phyloP scores from a whole-genome alignment of 257 asterid genomes.

The Fraxinus anomala region DNA sequence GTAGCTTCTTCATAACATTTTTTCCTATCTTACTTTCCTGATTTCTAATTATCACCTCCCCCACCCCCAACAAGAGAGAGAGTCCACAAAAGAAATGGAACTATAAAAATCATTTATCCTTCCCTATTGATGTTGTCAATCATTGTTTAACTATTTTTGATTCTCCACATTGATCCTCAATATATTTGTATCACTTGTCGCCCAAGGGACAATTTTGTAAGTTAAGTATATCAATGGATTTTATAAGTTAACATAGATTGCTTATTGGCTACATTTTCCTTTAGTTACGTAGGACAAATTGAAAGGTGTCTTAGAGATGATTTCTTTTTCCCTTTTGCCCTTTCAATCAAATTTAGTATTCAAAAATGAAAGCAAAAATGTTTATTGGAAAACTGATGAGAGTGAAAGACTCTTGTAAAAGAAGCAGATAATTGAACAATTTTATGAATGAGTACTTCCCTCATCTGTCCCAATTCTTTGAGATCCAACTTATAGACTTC shows the following conservation, averaged over 20 bases:
- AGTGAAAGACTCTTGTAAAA: not conserved
- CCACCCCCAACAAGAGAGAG: not conserved
- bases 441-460: not conserved
- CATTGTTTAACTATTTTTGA: not conserved
- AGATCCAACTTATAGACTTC: not conserved
- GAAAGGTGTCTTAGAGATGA: not conserved
- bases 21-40: not conserved
- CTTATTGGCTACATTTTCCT: slow-evolving; percentile 5
- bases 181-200: not conserved
- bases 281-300: slow-evolving; percentile 10
- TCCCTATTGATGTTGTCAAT: not conserved
- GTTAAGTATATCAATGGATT: not conserved
- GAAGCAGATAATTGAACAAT: not conserved
- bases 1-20: slow-evolving; percentile 30
- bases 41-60: not conserved
- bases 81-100: not conserved
- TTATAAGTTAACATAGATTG: not conserved
- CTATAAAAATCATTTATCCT: not conserved
- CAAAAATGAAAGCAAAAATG: not conserved
- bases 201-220: not conserved
- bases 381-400: not conserved
- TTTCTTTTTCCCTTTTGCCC: not conserved
- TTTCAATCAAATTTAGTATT: not conserved
- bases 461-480: not conserved
- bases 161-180: not conserved